These are phyloP conservation scores for sorghum (Sorghum bicolor) DNA, from an alignment of 176 grass and related monocot genomes.

Conservation along the genomic window Sorghum_bicolor_NCBIv3 NC_012872.2:49715501-49716000, in stretches of 20 bases:
- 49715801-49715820: constrained; percentile 47
- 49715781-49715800: constrained; percentile 67
- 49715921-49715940: constrained; percentile 61
- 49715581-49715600: constrained; percentile 88
- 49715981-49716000: constrained; percentile 60
- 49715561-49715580: constrained; percentile 68
- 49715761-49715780: constrained; percentile 60
- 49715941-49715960: constrained; percentile 70
- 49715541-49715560: constrained; percentile 67
- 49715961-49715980: constrained; percentile 58
- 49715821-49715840: constrained; percentile 48
- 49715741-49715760: constrained; percentile 44
- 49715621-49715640: constrained; percentile 93
- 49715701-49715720: constrained; percentile 67
- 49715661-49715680: constrained; percentile 84
- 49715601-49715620: constrained; percentile 86
- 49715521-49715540: constrained; percentile 72
- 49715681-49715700: constrained; percentile 70
- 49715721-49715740: constrained; percentile 9
- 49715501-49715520: constrained; percentile 65
- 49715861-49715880: constrained; percentile 34
- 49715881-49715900: constrained; percentile 51
- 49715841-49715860: constrained; percentile 22
- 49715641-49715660: constrained; percentile 82
- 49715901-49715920: constrained; percentile 88